Conservation (phyloP, 2,329 filamentous ascomycete species). For the Hypoxylon sp. region DNA sequence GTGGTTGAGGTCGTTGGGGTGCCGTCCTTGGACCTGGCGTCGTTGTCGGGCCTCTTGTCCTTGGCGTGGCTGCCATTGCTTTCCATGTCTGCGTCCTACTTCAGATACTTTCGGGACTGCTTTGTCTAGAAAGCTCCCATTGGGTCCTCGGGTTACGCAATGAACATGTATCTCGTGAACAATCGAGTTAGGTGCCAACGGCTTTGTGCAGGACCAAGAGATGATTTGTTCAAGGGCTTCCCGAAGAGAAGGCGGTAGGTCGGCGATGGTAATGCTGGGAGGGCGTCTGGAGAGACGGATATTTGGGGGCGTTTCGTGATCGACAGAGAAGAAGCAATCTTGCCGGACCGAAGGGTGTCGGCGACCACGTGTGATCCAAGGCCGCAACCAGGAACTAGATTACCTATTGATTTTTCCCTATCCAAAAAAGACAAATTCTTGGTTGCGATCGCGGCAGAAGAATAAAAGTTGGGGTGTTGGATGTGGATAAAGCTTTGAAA, state of each 20-base stretch:
- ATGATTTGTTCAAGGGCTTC: slow-evolving; percentile 50
- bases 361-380: slow-evolving; percentile 44
- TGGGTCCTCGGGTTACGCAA: slow-evolving; percentile 63
- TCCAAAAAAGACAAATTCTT: slow-evolving; percentile 44
- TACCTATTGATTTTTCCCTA: slow-evolving; percentile 22
- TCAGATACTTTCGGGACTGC: slow-evolving; percentile 56
- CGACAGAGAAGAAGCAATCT: slow-evolving; percentile 48
- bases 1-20: slow-evolving; percentile 51
- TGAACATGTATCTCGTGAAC: slow-evolving; percentile 60
- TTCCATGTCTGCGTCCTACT: slow-evolving; percentile 53
- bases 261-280: slow-evolving; percentile 38
- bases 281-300: slow-evolving; percentile 33
- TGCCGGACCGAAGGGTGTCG: slow-evolving; percentile 43
- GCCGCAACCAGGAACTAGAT: slow-evolving; percentile 26
- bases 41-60: slow-evolving; percentile 59
- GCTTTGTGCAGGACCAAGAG: slow-evolving; percentile 59
- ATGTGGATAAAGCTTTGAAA: slow-evolving; percentile 15
- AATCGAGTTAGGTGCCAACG: slow-evolving; percentile 59
- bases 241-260: slow-evolving; percentile 44
- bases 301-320: slow-evolving; percentile 49
- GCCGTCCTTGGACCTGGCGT: slow-evolving; percentile 57
- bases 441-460: slow-evolving; percentile 44
- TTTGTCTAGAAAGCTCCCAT: slow-evolving; percentile 59
- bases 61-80: slow-evolving; percentile 58
- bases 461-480: slow-evolving; percentile 11